Evolutionary conservation across 2,329 filamentous ascomycete species (phyloP), one percentile per base, ranked within the genome.

Genomic region (Fusarium begoniae): DNA sequence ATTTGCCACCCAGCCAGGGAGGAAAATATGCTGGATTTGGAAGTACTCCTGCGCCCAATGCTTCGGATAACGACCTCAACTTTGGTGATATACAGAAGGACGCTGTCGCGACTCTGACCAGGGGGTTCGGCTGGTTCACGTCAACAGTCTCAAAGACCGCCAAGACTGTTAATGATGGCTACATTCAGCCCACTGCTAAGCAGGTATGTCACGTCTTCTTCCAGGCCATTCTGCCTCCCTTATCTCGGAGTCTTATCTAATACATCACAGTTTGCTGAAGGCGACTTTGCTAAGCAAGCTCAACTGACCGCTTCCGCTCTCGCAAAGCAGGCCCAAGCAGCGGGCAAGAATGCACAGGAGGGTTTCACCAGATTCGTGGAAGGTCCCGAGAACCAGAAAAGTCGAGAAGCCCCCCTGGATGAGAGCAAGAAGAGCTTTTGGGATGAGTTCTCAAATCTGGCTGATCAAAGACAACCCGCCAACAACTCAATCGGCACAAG

Each of bases 21-120:
- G 96, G 96, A 17, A 98, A 97, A 83, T 99, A 94, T 80, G 88
- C 86, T 17, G 96, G 96, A 0, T 99, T 99, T 82, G 96, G 96
- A 41, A 97, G 92, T 80, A 91, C 91, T 56, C 89, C 93, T 32
- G 87, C 86, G 61, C 86, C 90, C 24, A 82, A 85, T 58, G 83
- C 86, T 61, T 82, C 82, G 40, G 82, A 81, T 57, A 82, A 84
- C 18, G 83, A 81, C 3, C 84, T 93, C 1, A 90, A 90, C 18
- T 85, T 96, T n/a, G 92, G 96, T 62, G 96, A 98, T 62, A 90
- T 98, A 80, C 94, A 98, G 82, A 93, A 92, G 80, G 96, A 99
- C 81, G 95, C 96, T 1, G 87, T 98, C 72, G 95, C 90, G 3
- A 95, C 96, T 22, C 83, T 99, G 77, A 94, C 91, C 35, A 98